These are phyloP conservation scores for Fusarium coffeatum DNA, from an alignment of 2,329 filamentous ascomycete genomes.

Conservation along the genomic window DNA sequence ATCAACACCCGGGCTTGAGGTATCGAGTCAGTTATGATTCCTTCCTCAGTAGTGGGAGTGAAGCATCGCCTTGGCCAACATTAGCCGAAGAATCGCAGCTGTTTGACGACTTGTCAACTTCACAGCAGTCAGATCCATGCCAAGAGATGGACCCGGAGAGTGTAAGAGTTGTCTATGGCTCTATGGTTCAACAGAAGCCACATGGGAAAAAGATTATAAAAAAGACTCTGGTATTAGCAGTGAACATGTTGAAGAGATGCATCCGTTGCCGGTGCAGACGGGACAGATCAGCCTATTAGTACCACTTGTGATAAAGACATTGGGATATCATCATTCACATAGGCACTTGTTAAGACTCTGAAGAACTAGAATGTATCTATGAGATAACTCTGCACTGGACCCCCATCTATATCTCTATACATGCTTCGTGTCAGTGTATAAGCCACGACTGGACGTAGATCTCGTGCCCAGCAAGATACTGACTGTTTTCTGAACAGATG, in stretches of 20 bases:
- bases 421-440: conserved; percentile 1
- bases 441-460: conserved; percentile 2
- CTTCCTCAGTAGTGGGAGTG: background rate
- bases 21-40: background rate
- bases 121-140: background rate
- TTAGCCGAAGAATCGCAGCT: background rate
- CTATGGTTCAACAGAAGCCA: background rate
- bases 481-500: background rate
- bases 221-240: background rate
- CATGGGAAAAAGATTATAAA: background rate
- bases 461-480: background rate
- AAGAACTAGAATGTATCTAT: background rate
- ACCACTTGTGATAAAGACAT: background rate
- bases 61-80: background rate
- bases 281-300: background rate
- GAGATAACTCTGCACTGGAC: background rate
- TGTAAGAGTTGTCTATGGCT: background rate
- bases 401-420: background rate
- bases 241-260: background rate
- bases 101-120: background rate
- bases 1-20: conserved; percentile 1
- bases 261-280: background rate
- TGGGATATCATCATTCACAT: background rate
- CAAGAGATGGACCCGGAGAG: background rate
- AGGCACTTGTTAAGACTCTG: background rate